Base-by-base conservation (phyloP, 164 flowering plant species). In the Pachysandra terminalis region DNA sequence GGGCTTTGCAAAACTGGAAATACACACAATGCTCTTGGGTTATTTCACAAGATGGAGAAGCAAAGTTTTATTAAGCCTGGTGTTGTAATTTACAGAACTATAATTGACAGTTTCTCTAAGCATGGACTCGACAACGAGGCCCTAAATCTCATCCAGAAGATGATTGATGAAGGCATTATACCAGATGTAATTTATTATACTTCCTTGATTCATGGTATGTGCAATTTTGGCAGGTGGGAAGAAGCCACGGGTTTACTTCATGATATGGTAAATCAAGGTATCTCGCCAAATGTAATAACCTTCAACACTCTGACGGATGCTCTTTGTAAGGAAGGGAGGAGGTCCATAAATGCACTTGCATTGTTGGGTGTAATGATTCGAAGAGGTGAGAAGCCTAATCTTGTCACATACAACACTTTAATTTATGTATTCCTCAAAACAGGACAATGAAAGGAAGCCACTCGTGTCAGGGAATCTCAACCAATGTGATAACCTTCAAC, bases 71-170 rank as follows among this genome's bases (percentile, higher is more conserved):
- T 13, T 25, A n/a, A 32, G 14, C 60, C 60, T 0, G 16, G 61
- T 37, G 59, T 55, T 14, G 59, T 70, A 7, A 3, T 23, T 9
- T 68, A 60, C 19, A 68, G 17, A 16, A 60, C 51, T 7, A 15
- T 68, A n/a, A 68, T 68, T n/a, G 65, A 61, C 5, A 37, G 65
- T 45, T 65, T 68, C 16, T 68, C 65, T n/a, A 64, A 64, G 14
- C 13, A 19, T 15, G n/a, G 56, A 13, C 52, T 25, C 14, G 40
- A 16, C 13, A 32, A 19, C 27, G 63, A 59, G 21, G 45, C 45
- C 19, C 16, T 60, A 2, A 16, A 14, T 9, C 48, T 68, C 21
- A 35, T 60, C 23, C 7, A 8, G 26, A 58, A 23, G 23, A 60
- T 68, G 71, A 68, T 51, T n/a, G 40, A 21, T 22, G 28, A 22